Base-by-base conservation (phyloP, 2,329 filamentous ascomycete species). In the Beauveria brongniartii region DNA sequence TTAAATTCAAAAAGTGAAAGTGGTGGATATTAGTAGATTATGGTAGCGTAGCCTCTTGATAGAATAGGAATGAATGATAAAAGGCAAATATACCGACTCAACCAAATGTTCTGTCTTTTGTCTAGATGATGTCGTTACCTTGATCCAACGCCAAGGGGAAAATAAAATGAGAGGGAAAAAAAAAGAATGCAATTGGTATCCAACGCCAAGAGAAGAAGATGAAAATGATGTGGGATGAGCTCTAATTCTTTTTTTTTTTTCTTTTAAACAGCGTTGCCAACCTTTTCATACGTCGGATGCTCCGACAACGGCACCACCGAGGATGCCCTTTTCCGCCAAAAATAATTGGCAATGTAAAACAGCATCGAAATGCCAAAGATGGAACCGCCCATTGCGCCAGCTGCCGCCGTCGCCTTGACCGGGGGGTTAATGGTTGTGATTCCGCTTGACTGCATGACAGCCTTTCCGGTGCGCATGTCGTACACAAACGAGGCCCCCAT, bases 401-500 rank as follows among this genome's bases (percentile, higher is more conserved):
- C 61, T 2, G 61, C 61, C 7, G 55, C 61, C 12, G 61, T 52
- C 5, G 61, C 61, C 30, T 62, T 62, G 41, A 55, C 55, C 8
- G 61, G 61, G 16, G 61, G 44, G 16, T 48, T 24, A 16, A 69
- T 52, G 43, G 53, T 63, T 0, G 60, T 64, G 50, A 69, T 67
- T 40, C 60, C 58, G 60, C 66, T 66, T 7, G 62, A 37, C 62
- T 68, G 62, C 26, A 67, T 50, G 20, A 67, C 67, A 16, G 68
- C 66, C 63, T 66, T 58, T 10, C 68, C 67, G 9, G 64, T 68
- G 24, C 59, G 58, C 65, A 69, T 68, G 55, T 70, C 68, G 54
- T 67, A 65, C 30, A 69, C 66, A 56, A 63, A 66, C 10, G 68
- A 66, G 5, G 68, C 69, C 37, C 68, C 69, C 20, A 70, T 56